Evolutionary conservation across 2,329 filamentous ascomycete species (phyloP).

Genomic region (Leptodontidium sp.): DNA sequence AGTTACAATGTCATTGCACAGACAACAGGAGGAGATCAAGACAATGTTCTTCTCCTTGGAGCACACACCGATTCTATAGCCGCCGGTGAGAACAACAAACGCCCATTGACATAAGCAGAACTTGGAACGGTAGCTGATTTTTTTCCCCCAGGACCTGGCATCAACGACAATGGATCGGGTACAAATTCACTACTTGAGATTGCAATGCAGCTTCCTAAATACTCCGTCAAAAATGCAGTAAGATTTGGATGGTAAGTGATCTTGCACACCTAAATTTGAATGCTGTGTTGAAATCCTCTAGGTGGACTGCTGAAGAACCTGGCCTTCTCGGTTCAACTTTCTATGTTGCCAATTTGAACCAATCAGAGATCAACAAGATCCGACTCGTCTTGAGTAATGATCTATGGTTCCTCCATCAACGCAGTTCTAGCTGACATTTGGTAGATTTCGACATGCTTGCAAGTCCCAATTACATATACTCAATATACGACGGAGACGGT

Average conservation of each 20-base stretch:
- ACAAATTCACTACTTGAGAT: slow-evolving; percentile 63
- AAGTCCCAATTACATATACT: slow-evolving; percentile 70
- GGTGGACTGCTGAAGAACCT: slow-evolving; percentile 69
- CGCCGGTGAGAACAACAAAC: slow-evolving; percentile 52
- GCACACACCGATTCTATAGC: slow-evolving; percentile 68
- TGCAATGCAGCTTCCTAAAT: slow-evolving; percentile 63
- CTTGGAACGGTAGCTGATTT: background rate
- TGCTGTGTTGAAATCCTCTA: slow-evolving; percentile 49
- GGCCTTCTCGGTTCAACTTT: slow-evolving; percentile 68
- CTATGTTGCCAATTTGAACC: slow-evolving; percentile 61
- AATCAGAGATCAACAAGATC: slow-evolving; percentile 65
- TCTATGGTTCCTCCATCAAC: background rate
- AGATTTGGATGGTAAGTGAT: slow-evolving; percentile 53
- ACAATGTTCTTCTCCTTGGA: slow-evolving; percentile 71
- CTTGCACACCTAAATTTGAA: no score
- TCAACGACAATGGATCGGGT: slow-evolving; percentile 50
- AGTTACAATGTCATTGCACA: slow-evolving; percentile 65
- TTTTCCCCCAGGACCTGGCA: slow-evolving; percentile 48
- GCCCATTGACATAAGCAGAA: background rate
- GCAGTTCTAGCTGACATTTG: background rate
- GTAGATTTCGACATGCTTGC: slow-evolving; percentile 54
- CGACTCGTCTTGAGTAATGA: slow-evolving; percentile 62
- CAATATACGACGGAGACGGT: slow-evolving; percentile 76
- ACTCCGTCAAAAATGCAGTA: slow-evolving; percentile 68
- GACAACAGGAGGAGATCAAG: slow-evolving; percentile 62